Percentiles rank a stretch among this genome's conserved stretches.
These are phyloP conservation scores for Acacia melanoxylon DNA, from an alignment of 306 rosid species.

Conservation along the genomic window DNA sequence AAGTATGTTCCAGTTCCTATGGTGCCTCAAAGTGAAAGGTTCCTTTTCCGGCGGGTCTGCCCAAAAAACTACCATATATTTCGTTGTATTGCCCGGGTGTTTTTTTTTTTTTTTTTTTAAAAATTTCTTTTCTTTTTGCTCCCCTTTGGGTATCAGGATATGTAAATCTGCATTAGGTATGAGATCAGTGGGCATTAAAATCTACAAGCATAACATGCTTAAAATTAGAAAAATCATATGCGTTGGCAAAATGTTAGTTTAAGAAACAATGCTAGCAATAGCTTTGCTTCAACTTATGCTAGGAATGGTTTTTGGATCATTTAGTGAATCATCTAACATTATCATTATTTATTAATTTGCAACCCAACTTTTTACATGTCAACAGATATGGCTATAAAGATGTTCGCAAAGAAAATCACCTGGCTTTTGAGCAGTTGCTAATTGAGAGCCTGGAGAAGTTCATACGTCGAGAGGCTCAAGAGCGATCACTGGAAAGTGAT, in stretches of 20 bases:
- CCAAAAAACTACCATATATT: slow-evolving; percentile 86
- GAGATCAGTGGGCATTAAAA: slow-evolving; percentile 13
- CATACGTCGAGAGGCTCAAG: slow-evolving; percentile 93
- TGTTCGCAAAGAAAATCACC: slow-evolving; percentile 93
- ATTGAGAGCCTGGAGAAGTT: slow-evolving; percentile 96
- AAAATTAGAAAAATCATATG: slow-evolving; percentile 20
- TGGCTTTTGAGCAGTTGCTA: slow-evolving; percentile 89
- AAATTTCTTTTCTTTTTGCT: too few relatives aligned
- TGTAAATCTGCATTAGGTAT: background rate
- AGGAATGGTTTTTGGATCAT: background rate
- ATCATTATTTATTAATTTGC: background rate
- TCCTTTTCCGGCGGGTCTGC: slow-evolving; percentile 95
- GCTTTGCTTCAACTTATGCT: slow-evolving; percentile 15
- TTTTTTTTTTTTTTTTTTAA: background rate
- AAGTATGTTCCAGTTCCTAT: slow-evolving; percentile 89
- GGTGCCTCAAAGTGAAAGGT: slow-evolving; percentile 98
- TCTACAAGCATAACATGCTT: background rate
- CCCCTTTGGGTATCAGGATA: background rate
- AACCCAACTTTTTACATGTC: slow-evolving; percentile 13
- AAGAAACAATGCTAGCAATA: slow-evolving; percentile 13
- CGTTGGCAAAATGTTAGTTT: slow-evolving; percentile 16
- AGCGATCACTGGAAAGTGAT: slow-evolving; percentile 83
- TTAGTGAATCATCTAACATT: slow-evolving; percentile 6
- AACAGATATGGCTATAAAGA: slow-evolving; percentile 95
- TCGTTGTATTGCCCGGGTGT: slow-evolving; percentile 97